Percentiles rank a stretch among this genome's conserved stretches.
phyloP scores from a whole-genome alignment of 257 asterid genomes.

The Jacaranda copaia region DNA sequence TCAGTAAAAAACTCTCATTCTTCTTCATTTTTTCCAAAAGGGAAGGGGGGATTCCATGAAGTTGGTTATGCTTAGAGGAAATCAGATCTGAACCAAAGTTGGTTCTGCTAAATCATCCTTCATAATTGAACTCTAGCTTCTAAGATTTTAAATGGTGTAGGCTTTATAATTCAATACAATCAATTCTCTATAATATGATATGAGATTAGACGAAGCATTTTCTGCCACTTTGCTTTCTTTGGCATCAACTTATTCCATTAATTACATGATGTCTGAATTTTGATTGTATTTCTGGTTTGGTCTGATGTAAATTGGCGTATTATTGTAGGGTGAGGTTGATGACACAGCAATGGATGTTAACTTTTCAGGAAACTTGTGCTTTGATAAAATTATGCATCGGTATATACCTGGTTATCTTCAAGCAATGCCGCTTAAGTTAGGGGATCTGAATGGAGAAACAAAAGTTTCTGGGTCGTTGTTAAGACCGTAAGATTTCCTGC shows the following conservation, averaged over 20 bases:
- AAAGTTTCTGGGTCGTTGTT: slow-evolving; percentile 94
- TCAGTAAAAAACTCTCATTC: slow-evolving; percentile 21
- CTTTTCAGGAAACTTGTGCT: slow-evolving; percentile 91
- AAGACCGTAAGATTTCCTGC: slow-evolving; percentile 83
- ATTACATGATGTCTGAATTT: slow-evolving; percentile 14
- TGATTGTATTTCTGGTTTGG: slow-evolving; percentile 21
- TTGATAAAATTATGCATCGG: slow-evolving; percentile 89
- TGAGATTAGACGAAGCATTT: slow-evolving; percentile 20
- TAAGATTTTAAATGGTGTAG: slow-evolving; percentile 3
- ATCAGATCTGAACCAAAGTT: not conserved
- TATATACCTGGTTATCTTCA: slow-evolving; percentile 84
- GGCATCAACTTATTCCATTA: not conserved
- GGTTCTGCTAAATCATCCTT: slow-evolving; percentile 25
- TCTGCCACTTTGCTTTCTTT: slow-evolving; percentile 13
- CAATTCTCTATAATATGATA: slow-evolving; percentile 4
- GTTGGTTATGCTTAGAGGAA: slow-evolving; percentile 9
- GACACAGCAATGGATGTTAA: slow-evolving; percentile 97
- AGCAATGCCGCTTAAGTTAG: slow-evolving; percentile 77
- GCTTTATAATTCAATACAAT: slow-evolving; percentile 2
- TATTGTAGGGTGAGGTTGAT: slow-evolving; percentile 91
- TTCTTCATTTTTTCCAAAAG: too few relatives aligned
- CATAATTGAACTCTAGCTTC: slow-evolving; percentile 26
- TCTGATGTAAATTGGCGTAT: slow-evolving; percentile 33
- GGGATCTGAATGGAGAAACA: slow-evolving; percentile 95
- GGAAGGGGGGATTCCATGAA: not conserved